Conservation (phyloP, 495 filamentous ascomycete genomes). For the Neurospora sp. region DNA sequence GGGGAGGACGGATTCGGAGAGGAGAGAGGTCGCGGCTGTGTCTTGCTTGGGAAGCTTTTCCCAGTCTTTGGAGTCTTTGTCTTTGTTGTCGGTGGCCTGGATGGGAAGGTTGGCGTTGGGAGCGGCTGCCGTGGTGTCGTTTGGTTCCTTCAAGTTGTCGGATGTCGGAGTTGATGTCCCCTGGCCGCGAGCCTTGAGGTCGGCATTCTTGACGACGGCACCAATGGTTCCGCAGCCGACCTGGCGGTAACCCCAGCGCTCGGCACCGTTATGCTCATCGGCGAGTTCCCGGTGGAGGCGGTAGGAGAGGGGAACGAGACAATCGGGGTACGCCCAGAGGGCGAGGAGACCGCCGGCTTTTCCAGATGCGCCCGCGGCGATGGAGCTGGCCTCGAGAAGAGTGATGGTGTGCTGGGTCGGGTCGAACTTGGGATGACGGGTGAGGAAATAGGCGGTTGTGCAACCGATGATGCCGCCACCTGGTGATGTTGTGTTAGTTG, state of each 20-base stretch:
- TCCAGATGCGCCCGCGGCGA: slow-evolving; percentile 86
- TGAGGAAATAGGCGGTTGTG: slow-evolving; percentile 88
- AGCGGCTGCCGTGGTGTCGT: background rate
- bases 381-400: slow-evolving; percentile 76
- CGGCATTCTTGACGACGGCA: slow-evolving; percentile 41
- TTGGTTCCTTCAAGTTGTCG: background rate
- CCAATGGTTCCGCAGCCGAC: slow-evolving; percentile 66
- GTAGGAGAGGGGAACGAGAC: slow-evolving; percentile 80
- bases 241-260: slow-evolving; percentile 79
- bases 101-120: slow-evolving; percentile 22
- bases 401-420: slow-evolving; percentile 66
- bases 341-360: slow-evolving; percentile 91
- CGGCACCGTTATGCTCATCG: slow-evolving; percentile 69
- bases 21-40: slow-evolving; percentile 44
- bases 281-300: slow-evolving; percentile 73
- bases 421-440: slow-evolving; percentile 77
- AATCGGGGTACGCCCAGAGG: slow-evolving; percentile 84
- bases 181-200: slow-evolving; percentile 12
- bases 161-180: slow-evolving; percentile 9
- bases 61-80: slow-evolving; percentile 29
- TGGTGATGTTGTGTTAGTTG: slow-evolving; percentile 17
- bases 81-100: slow-evolving; percentile 11
- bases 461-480: slow-evolving; percentile 94
- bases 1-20: slow-evolving; percentile 56
- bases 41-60: slow-evolving; percentile 65